Conservation (phyloP, 2,329 filamentous ascomycete genomes). For the Claviceps quebecensis region DNA sequence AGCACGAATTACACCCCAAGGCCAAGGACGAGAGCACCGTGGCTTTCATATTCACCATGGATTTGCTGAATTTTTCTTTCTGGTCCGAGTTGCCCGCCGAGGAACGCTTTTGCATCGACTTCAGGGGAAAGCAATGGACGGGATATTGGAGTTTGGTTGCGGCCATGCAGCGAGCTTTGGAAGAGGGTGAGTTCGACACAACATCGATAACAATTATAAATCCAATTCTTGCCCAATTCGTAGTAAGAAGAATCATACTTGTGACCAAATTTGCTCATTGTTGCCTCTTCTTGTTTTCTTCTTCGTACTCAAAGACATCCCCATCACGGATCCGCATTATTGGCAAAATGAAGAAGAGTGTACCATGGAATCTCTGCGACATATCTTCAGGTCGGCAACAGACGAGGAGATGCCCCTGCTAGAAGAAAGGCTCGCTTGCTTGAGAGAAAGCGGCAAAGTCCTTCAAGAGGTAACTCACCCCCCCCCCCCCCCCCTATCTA, state of each 20-base stretch:
- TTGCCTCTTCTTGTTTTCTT: not conserved
- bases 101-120: conserved; percentile 71
- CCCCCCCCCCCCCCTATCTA: not conserved
- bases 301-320: conserved; percentile 46
- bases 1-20: conserved; percentile 82
- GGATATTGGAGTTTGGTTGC: conserved; percentile 94
- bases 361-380: conserved; percentile 55
- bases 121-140: conserved; percentile 70
- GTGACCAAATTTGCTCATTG: not conserved
- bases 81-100: conserved; percentile 64
- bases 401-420: conserved; percentile 80
- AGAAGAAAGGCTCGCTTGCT: conserved; percentile 58
- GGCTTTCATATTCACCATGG: conserved; percentile 94
- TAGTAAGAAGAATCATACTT: not conserved
- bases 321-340: conserved; percentile 77
- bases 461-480: conserved; percentile 58
- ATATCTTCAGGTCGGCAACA: conserved; percentile 78
- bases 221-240: not conserved
- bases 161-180: conserved; percentile 69
- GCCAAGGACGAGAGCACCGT: conserved; percentile 65
- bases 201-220: not conserved
- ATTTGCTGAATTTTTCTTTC: conserved; percentile 91
- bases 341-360: conserved; percentile 70
- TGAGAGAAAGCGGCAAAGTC: conserved; percentile 71
- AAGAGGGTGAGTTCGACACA: conserved; percentile 47